Conservation (phyloP, 73 alveolate species). For the Paramecium octaurelia region DNA sequence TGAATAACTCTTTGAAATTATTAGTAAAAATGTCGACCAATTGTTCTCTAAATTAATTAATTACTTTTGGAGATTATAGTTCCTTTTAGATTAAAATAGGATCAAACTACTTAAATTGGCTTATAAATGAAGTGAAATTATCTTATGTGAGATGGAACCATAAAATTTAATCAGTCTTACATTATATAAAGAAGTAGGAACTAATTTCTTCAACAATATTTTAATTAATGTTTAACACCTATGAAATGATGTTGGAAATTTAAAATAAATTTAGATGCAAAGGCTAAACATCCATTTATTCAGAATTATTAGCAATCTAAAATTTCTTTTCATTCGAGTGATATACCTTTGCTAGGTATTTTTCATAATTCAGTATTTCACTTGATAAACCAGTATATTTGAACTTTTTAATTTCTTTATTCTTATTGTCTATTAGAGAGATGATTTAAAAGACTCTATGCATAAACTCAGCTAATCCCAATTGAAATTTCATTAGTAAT, state of each 20-base stretch:
- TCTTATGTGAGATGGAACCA: slow-evolving; percentile 38
- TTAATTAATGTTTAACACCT: neutral
- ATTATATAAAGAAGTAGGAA: neutral
- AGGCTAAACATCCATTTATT: neutral
- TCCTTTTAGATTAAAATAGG: neutral
- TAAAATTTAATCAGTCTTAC: slow-evolving; percentile 47
- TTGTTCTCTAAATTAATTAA: slow-evolving; percentile 5
- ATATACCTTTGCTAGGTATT: neutral
- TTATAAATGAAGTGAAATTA: neutral
- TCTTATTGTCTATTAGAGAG: neutral
- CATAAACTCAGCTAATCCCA: slow-evolving; percentile 30
- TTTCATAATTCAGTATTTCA: neutral
- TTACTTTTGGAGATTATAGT: neutral
- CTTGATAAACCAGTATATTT: neutral
- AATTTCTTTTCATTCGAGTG: neutral
- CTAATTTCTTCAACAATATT: neutral
- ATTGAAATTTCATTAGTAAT: slow-evolving; percentile 40
- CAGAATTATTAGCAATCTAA: neutral
- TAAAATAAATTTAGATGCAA: neutral
- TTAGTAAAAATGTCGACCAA: neutral
- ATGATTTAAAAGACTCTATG: slow-evolving; percentile 29
- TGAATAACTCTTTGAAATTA: neutral
- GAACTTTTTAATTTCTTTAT: slow-evolving; percentile 31
- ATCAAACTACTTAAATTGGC: neutral
- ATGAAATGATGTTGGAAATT: neutral